phyloP scores from a whole-genome alignment of 495 filamentous ascomycete species.

The Neurospora sp. region DNA sequence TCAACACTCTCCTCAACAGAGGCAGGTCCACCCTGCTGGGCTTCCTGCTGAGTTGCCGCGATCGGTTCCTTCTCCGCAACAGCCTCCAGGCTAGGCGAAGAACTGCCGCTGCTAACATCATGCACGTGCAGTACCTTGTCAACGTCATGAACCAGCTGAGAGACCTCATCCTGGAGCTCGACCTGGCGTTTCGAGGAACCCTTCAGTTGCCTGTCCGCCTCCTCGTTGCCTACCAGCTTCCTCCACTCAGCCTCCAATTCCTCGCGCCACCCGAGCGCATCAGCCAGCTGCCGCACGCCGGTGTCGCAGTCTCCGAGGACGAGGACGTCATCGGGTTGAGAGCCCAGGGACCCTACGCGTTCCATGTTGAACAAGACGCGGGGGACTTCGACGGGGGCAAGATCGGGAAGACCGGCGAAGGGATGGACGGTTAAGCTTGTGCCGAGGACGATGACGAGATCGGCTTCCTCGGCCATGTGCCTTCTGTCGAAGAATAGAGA shows the following conservation, averaged over 20 bases:
- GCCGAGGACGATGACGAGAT: slow-evolving; percentile 83
- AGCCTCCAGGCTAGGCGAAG: background rate
- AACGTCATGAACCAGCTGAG: slow-evolving; percentile 27
- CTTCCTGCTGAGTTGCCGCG: background rate
- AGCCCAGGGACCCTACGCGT: slow-evolving; percentile 70
- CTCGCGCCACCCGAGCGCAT: slow-evolving; percentile 73
- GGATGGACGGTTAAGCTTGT: slow-evolving; percentile 85
- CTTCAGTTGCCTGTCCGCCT: slow-evolving; percentile 30
- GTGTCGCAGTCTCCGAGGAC: slow-evolving; percentile 53
- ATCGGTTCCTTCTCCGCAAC: slow-evolving; percentile 6
- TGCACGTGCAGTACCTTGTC: slow-evolving; percentile 27
- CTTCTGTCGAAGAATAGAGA: slow-evolving; percentile 53
- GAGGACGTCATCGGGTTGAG: slow-evolving; percentile 32
- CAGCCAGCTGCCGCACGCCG: slow-evolving; percentile 74
- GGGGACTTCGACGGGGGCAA: slow-evolving; percentile 51
- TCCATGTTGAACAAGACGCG: slow-evolving; percentile 84
- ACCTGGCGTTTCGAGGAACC: slow-evolving; percentile 15
- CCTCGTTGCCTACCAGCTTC: slow-evolving; percentile 29
- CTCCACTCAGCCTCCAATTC: slow-evolving; percentile 58
- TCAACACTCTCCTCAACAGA: background rate
- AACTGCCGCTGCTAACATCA: slow-evolving; percentile 7
- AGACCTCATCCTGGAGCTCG: slow-evolving; percentile 23
- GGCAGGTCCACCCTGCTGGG: background rate
- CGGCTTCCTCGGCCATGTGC: slow-evolving; percentile 48
- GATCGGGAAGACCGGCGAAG: slow-evolving; percentile 68